Conservation (phyloP, 768 basidiomycete species). For the Leucogyrophana mollusca region DNA sequence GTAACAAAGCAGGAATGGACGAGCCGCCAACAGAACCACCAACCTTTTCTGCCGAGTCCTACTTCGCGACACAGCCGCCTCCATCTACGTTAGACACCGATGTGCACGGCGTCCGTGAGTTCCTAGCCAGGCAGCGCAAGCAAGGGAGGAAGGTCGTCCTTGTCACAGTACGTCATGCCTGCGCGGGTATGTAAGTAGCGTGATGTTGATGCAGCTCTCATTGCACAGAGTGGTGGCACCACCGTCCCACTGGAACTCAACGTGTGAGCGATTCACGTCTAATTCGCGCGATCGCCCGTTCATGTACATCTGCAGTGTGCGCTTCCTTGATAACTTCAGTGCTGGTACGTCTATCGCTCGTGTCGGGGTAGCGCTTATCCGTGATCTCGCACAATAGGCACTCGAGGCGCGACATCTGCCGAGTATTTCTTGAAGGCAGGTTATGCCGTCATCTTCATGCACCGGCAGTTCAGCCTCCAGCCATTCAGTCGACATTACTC, state of each 20-base stretch:
- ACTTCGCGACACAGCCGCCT: slow-evolving; percentile 85
- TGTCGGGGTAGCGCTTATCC: slow-evolving; percentile 1
- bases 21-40: slow-evolving; percentile 11
- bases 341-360: slow-evolving; percentile 58
- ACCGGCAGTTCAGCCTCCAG: slow-evolving; percentile 95
- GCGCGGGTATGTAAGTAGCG: neutral
- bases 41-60: slow-evolving; percentile 80
- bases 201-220: neutral
- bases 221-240: slow-evolving; percentile 87
- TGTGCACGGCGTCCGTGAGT: slow-evolving; percentile 60
- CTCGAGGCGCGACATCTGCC: slow-evolving; percentile 94
- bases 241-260: slow-evolving; percentile 98
- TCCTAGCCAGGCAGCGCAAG: slow-evolving; percentile 65
- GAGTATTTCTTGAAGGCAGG: slow-evolving; percentile 94
- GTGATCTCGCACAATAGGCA: slow-evolving; percentile 50
- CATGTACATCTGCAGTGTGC: slow-evolving; percentile 62
- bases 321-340: slow-evolving; percentile 98
- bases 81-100: slow-evolving; percentile 73
- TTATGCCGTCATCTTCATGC: slow-evolving; percentile 99
- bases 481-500: slow-evolving; percentile 98
- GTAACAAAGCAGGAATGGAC: no score
- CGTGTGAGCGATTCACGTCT: slow-evolving; percentile 66
- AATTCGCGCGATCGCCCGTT: slow-evolving; percentile 8
- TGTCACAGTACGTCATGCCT: slow-evolving; percentile 67
- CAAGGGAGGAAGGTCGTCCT: slow-evolving; percentile 79